phyloP scores from a whole-genome alignment of 2,329 filamentous ascomycete genomes.

The Beauveria caledonica region DNA sequence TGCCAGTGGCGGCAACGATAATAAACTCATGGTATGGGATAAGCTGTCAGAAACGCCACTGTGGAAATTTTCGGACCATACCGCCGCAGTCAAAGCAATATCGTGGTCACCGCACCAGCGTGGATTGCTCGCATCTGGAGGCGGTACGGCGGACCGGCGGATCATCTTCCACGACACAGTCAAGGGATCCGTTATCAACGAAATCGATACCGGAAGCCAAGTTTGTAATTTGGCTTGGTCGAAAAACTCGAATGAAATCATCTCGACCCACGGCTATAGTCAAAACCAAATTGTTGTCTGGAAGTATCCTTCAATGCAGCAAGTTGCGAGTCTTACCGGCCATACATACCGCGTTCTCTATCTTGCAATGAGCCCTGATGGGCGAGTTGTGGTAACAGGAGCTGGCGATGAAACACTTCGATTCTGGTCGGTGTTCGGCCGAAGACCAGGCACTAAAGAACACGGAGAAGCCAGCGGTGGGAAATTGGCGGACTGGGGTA shows the following conservation, averaged over 20 bases:
- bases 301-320: slow-evolving; percentile 98
- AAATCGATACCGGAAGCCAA: slow-evolving; percentile 93
- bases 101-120: slow-evolving; percentile 96
- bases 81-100: slow-evolving; percentile 93
- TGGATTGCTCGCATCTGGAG: slow-evolving; percentile 87
- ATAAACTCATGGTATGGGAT: slow-evolving; percentile 98
- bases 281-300: slow-evolving; percentile 99
- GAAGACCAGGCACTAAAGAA: slow-evolving; percentile 63
- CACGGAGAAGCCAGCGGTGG: slow-evolving; percentile 54
- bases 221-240: slow-evolving; percentile 99
- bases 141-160: slow-evolving; percentile 87
- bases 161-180: slow-evolving; percentile 98
- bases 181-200: slow-evolving; percentile 71
- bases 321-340: slow-evolving; percentile 88
- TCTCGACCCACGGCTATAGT: slow-evolving; percentile 92
- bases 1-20: slow-evolving; percentile 94
- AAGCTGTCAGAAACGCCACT: slow-evolving; percentile 86
- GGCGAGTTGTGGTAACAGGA: slow-evolving; percentile 86
- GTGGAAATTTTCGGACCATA: slow-evolving; percentile 92
- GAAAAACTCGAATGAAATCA: slow-evolving; percentile 95
- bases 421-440: slow-evolving; percentile 95
- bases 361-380: slow-evolving; percentile 94
- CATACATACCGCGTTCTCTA: slow-evolving; percentile 97
- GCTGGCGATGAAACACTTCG: slow-evolving; percentile 92
- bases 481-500: slow-evolving; percentile 68